phyloP scores from a whole-genome alignment of 139 green algal species.

The Yamagishiella unicocca region DNA sequence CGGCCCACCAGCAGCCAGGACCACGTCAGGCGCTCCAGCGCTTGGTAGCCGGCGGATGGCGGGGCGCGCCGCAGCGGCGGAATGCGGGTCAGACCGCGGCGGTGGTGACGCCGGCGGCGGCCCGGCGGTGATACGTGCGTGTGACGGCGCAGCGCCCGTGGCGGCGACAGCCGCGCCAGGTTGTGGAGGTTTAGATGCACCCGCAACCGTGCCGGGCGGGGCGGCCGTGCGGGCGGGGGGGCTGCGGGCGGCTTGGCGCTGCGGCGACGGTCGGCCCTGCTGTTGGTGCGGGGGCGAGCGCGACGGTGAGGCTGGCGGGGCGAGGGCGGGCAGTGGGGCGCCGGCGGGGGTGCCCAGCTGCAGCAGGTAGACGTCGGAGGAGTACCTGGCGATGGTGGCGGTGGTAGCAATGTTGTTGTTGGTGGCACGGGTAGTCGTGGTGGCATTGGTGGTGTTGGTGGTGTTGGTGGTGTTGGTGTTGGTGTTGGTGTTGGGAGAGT shows the following conservation, averaged over 20 bases:
- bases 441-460: too few species aligned
- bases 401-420: too few species aligned
- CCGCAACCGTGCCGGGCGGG: neutral
- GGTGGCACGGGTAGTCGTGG: too few species aligned
- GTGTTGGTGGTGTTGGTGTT: too few species aligned
- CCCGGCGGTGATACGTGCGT: too few species aligned
- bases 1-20: too few species aligned
- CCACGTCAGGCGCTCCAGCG: neutral
- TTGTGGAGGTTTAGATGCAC: neutral
- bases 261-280: neutral
- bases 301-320: neutral
- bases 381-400: constrained; percentile 13
- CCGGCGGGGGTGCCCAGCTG: neutral
- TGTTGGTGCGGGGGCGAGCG: neutral
- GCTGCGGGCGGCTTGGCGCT: neutral
- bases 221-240: neutral
- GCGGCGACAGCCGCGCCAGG: neutral
- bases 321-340: neutral
- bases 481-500: too few species aligned
- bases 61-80: neutral
- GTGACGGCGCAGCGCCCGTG: neutral
- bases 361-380: neutral
- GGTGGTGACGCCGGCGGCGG: neutral
- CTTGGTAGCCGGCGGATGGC: neutral
- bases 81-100: neutral